Percentiles rank a stretch among this genome's conserved stretches.
Evolutionary conservation across 805 yeast species (phyloP).

Genomic region (Hanseniaspora opuntiae): DNA sequence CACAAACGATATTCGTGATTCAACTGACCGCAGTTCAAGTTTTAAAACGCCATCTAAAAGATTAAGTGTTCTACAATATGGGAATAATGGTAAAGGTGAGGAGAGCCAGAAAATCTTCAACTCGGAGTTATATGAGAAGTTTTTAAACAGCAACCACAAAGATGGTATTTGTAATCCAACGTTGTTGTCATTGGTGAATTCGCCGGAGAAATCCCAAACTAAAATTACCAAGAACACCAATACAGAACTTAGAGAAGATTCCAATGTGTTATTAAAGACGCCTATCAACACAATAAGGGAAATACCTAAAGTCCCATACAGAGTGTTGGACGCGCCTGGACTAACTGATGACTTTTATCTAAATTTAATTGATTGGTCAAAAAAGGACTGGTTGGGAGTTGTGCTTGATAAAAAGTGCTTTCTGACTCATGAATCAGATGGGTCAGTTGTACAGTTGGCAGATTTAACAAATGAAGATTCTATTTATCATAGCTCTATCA

Average conservation of each 20-base stretch:
- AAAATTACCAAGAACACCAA: not conserved
- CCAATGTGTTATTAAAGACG: conserved; percentile 62
- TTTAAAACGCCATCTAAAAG: not conserved
- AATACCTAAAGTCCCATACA: conserved; percentile 74
- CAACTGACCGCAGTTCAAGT: not conserved
- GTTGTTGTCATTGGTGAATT: not conserved
- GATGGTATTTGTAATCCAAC: not conserved
- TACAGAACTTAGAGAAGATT: conserved; percentile 50
- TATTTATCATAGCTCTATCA: conserved; percentile 43
- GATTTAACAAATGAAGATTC: conserved; percentile 25
- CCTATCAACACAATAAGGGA: conserved; percentile 70
- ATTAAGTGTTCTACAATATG: not conserved
- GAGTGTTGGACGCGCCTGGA: conserved; percentile 93
- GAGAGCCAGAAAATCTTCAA: not conserved
- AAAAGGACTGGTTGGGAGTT: conserved; percentile 75
- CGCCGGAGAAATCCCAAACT: not conserved
- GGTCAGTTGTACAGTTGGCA: conserved; percentile 68
- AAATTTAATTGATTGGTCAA: conserved; percentile 91
- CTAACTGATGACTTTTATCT: conserved; percentile 85
- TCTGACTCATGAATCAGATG: conserved; percentile 78
- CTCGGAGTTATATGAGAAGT: not conserved
- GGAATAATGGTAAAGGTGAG: not conserved
- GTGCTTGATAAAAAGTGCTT: conserved; percentile 82
- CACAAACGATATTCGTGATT: not conserved
- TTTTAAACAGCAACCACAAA: not conserved